Base-by-base conservation (phyloP, 164 flowering plant genomes). In the Aristolochia contorta region DNA sequence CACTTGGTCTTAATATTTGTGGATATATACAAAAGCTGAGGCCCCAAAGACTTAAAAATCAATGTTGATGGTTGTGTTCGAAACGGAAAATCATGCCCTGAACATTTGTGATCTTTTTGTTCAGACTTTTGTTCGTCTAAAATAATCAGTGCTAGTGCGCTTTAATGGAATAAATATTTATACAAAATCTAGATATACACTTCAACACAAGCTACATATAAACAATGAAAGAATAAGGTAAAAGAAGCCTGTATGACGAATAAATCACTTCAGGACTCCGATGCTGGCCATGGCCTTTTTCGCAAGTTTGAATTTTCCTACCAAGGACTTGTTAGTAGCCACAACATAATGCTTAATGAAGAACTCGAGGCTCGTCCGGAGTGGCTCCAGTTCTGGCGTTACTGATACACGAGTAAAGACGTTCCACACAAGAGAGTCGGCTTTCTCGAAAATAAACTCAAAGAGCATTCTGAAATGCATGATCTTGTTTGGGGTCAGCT, bases 391-490 rank as follows among this genome's bases (percentile, higher is more conserved):
- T 65, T 88, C 91, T 0, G 96, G 96, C 8, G 67, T 24, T 43
- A 76, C 80, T 43, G 97, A 89, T 43, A 83, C 61, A 0, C 99
- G 89, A 0, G 89, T 83, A 64, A 94, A 94, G 20, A 82, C 66
- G 64, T 94, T 94, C 96, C 96, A 94, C 1, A 94, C 66, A 3
- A 75, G 65, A 15, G 69, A 60, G 4, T 86, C 90, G 16, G 94
- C 67, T 47, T 66, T 47, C 67, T 83, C 87, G n/a, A 94, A 82
- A n/a, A 94, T 62, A 56, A 80, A 71, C 67, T 86, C 96, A 49
- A 92, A 87, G 0, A 92, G 78, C 81, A 87, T 76, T 30, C 90
- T 73, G 71, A 92, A 92, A 67, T 91, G 97, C 95, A 91, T 84
- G 27, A 85, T 69, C 70, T 80, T 79, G 60, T 77, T 91, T 4